A percentile compares a stretch with the other conserved stretches of the same genome.
These are phyloP conservation scores for Dothistroma septosporum DNA, from an alignment of 2,329 filamentous ascomycete species.

Conservation along the genomic window DNA sequence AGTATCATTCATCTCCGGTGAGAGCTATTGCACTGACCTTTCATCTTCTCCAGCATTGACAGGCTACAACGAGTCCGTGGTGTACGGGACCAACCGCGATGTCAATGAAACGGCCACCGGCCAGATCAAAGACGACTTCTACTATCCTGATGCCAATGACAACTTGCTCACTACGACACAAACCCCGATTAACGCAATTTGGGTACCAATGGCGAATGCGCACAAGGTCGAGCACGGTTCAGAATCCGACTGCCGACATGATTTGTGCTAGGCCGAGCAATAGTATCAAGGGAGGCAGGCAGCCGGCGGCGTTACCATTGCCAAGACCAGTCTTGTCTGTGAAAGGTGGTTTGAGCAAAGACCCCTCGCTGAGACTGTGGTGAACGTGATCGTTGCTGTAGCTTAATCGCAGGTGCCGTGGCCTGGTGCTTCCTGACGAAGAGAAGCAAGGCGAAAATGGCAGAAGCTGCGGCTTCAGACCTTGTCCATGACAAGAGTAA, in stretches of 20 bases:
- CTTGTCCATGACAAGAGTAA: background rate
- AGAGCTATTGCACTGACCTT: background rate
- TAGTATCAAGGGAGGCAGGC: background rate
- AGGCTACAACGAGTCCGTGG: constrained; percentile 9
- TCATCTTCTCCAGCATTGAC: background rate
- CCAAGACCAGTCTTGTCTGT: constrained; percentile 5
- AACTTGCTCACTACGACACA: background rate
- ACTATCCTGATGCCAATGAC: constrained; percentile 4
- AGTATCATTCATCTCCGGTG: too few species aligned
- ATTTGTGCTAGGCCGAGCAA: constrained; percentile 5
- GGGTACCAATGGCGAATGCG: constrained; percentile 12
- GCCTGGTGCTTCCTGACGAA: too few species aligned
- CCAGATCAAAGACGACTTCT: background rate
- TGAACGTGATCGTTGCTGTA: too few species aligned
- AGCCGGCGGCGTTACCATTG: background rate
- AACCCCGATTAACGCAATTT: constrained; percentile 4
- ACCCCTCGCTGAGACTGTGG: too few species aligned
- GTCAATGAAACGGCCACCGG: constrained; percentile 2
- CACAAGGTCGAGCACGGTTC: constrained; percentile 7
- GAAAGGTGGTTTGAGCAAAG: constrained; percentile 3
- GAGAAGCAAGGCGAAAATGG: too few species aligned
- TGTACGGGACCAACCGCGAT: constrained; percentile 7
- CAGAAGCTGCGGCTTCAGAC: background rate
- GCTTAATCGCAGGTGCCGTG: too few species aligned
- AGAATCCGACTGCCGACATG: constrained; percentile 2